Evolutionary conservation across 2,329 filamentous ascomycete genomes (phyloP), one percentile per base, ranked within the genome.

Genomic region (Scorias spongiosa): DNA sequence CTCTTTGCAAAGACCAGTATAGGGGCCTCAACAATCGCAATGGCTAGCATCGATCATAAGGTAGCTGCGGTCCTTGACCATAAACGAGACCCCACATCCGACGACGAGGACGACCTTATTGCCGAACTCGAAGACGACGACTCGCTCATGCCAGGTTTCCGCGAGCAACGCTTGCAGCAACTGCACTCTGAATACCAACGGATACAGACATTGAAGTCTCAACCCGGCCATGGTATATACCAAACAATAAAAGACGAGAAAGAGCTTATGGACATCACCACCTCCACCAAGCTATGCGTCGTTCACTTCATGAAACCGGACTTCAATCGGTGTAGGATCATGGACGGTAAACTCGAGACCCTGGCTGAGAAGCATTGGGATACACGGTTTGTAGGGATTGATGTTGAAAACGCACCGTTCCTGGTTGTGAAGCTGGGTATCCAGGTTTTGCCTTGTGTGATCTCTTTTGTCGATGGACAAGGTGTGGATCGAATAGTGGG

Each of bases 291-390:
- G 47, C 62, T 70, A 20, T 77, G 72, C 51, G 66, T 80, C 1
- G 71, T 80, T 18, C 76, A 80, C 56, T 80, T 80, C 58, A 75
- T 72, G 57, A 77, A 80, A 54, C 68, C 74, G 2, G 76, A 80
- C 54, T 80, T 80, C 58, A 66, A 70, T 15, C 70, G 76, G 44
- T 80, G 76, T 59, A 62, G 64, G 10, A 69, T 75, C 44, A 80
- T 80, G 76, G 76, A 80, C 55, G 64, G 63, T 41, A 74, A 75
- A 56, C 64, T 80, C 10, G 63, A 69, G 41, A 61, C 68, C 55
- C 60, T 78, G 36, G 72, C 74, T 1, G 65, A 66, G 14, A 72
- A 71, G 46, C 74, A 78, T 54, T 74, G 74, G 48, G 74, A 77
- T 51, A 75, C 74, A 2, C 62, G 74, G 14, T 72, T 78, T 44